Evolutionary conservation across 495 filamentous ascomycete genomes (phyloP).

Genomic region (Aspergillus sclerotiicarbonarius): DNA sequence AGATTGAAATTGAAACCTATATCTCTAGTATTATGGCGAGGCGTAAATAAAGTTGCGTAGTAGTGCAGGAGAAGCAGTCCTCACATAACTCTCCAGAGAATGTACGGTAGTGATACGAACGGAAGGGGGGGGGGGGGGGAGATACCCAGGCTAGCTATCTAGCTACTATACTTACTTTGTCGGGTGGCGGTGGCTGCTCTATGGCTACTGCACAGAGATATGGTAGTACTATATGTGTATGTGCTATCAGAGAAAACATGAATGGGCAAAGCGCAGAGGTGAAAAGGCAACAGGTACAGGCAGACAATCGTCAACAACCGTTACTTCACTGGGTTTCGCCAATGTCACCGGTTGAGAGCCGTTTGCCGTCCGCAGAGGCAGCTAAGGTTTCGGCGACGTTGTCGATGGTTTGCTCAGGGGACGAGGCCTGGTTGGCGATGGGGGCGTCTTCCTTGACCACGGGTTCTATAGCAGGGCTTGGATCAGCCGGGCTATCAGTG

Average conservation of each 20-base stretch:
- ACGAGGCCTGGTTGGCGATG: conserved; percentile 7
- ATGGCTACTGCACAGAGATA: conserved; percentile 1
- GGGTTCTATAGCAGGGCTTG: conserved; percentile 6
- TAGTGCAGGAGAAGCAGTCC: background rate
- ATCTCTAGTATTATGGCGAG: background rate
- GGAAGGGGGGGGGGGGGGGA: background rate
- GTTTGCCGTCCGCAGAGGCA: conserved; percentile 35
- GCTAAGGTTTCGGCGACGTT: conserved; percentile 26
- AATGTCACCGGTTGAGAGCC: conserved; percentile 25
- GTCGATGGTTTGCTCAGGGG: conserved; percentile 17
- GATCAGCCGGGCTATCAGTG: conserved; percentile 8
- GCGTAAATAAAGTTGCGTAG: background rate
- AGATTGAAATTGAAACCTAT: background rate
- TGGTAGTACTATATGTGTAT: conserved; percentile 2
- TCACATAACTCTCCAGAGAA: conserved; percentile 4
- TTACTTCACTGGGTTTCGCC: background rate
- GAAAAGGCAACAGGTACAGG: background rate
- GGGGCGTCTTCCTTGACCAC: conserved; percentile 14
- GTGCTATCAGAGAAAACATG: conserved; percentile 1
- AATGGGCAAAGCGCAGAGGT: background rate
- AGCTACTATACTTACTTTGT: background rate
- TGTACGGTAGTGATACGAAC: background rate
- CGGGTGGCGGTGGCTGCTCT: background rate
- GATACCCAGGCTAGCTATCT: background rate
- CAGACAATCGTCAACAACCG: background rate